Conservation (phyloP, 73 alveolate genomes). For the Tetrahymena malaccensis region DNA sequence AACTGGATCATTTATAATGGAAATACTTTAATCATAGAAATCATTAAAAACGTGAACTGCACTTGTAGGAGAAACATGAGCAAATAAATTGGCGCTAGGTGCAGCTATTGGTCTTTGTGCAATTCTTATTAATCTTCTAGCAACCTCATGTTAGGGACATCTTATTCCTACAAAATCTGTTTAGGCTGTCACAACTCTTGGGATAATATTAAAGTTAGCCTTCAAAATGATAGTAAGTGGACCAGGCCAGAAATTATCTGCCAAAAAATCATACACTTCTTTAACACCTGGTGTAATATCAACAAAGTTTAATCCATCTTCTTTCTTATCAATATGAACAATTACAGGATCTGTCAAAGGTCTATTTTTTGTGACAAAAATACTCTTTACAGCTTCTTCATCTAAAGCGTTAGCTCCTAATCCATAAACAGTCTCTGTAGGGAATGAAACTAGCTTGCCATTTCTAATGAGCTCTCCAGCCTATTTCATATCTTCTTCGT, state of each 20-base stretch:
- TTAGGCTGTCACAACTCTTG: slow-evolving; percentile 67
- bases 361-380: slow-evolving; percentile 79
- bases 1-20: slow-evolving; percentile 55
- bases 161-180: slow-evolving; percentile 80
- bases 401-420: slow-evolving; percentile 96
- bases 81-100: slow-evolving; percentile 89
- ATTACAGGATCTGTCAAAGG: slow-evolving; percentile 95
- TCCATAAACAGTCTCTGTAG: slow-evolving; percentile 98
- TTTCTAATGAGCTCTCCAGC: not conserved
- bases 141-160: slow-evolving; percentile 71
- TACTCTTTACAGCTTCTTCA: slow-evolving; percentile 74
- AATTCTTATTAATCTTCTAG: slow-evolving; percentile 54
- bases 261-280: slow-evolving; percentile 51
- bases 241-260: slow-evolving; percentile 95
- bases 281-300: slow-evolving; percentile 39
- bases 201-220: slow-evolving; percentile 63
- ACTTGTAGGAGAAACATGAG: slow-evolving; percentile 88
- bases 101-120: slow-evolving; percentile 84
- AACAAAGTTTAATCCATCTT: slow-evolving; percentile 44
- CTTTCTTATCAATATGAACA: slow-evolving; percentile 74
- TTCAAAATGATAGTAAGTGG: slow-evolving; percentile 86
- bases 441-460: slow-evolving; percentile 56
- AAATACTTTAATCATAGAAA: slow-evolving; percentile 52
- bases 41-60: slow-evolving; percentile 89
- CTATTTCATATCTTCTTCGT: not conserved